phyloP scores from a whole-genome alignment of 1,284 basidiomycete genomes.

The Heimioporus retisporus region DNA sequence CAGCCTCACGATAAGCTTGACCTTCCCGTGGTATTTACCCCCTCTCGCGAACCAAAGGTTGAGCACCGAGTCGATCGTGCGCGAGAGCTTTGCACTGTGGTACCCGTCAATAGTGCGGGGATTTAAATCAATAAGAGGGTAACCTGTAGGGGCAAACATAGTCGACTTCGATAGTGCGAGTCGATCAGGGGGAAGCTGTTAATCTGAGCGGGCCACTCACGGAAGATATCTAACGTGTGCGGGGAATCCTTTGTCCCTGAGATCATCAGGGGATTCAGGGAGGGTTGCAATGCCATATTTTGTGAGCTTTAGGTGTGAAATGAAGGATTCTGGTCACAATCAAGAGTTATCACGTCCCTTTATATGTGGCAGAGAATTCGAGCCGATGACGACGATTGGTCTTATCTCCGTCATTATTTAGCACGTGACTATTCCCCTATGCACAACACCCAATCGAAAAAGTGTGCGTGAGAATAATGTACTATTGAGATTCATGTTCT shows the following conservation, averaged over 20 bases:
- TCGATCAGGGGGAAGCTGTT: no score
- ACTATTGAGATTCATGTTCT: no score
- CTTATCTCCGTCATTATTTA: not conserved
- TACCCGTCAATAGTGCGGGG: conserved; percentile 4
- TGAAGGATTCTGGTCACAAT: no score
- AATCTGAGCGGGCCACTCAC: conserved; percentile 50
- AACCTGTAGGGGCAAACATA: conserved; percentile 91
- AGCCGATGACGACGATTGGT: conserved; percentile 6
- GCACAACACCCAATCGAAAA: no score
- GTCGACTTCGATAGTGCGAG: conserved; percentile 64
- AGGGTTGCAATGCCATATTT: conserved; percentile 86
- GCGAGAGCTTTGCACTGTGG: conserved; percentile 68
- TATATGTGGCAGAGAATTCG: no score
- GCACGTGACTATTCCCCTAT: conserved; percentile 19
- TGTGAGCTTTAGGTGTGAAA: conserved; percentile 1
- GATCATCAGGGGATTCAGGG: conserved; percentile 78
- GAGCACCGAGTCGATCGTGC: conserved; percentile 68
- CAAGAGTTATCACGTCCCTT: no score
- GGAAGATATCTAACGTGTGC: conserved; percentile 89
- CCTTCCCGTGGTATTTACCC: conserved; percentile 80
- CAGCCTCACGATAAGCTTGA: conserved; percentile 83
- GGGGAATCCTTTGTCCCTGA: conserved; percentile 73
- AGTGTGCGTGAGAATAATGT: no score
- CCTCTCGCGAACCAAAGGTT: conserved; percentile 67
- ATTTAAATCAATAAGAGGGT: not conserved